Evolutionary conservation across 805 yeast genomes (phyloP).

Genomic region (Teunomyces barrocoloradensis): DNA sequence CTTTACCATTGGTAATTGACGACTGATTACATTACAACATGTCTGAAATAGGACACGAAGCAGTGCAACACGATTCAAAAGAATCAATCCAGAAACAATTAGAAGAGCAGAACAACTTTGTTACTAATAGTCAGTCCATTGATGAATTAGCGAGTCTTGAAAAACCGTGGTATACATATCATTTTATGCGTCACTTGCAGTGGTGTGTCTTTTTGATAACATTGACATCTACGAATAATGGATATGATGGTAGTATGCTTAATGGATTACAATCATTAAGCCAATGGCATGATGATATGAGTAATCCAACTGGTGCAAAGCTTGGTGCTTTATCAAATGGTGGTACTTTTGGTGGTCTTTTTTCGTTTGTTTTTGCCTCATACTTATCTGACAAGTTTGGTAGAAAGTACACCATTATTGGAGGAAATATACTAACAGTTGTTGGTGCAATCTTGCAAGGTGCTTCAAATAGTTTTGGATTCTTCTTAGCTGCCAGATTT

Average conservation of each 20-base stretch:
- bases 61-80: not conserved
- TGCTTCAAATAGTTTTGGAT: slow-evolving; percentile 28
- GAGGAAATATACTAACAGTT: slow-evolving; percentile 24
- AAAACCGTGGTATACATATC: slow-evolving; percentile 31
- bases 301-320: slow-evolving; percentile 17
- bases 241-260: slow-evolving; percentile 33
- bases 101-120: not conserved
- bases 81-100: not conserved
- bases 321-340: slow-evolving; percentile 24
- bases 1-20: too few species aligned
- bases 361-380: slow-evolving; percentile 28
- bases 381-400: slow-evolving; percentile 38
- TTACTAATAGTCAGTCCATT: not conserved
- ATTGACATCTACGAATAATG: slow-evolving; percentile 44
- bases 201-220: slow-evolving; percentile 39
- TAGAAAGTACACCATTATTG: slow-evolving; percentile 29
- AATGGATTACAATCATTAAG: slow-evolving; percentile 49
- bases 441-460: slow-evolving; percentile 40
- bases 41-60: too few species aligned
- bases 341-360: slow-evolving; percentile 35
- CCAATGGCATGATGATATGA: slow-evolving; percentile 39
- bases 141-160: slow-evolving; percentile 10
- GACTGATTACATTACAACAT: too few species aligned
- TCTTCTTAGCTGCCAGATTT: slow-evolving; percentile 45
- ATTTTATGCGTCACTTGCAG: slow-evolving; percentile 39